A percentile compares a stretch with the other conserved stretches of the same genome.
Evolutionary conservation across 2,329 filamentous ascomycete genomes (phyloP).

Genomic region (Alternaria brassicicola): DNA sequence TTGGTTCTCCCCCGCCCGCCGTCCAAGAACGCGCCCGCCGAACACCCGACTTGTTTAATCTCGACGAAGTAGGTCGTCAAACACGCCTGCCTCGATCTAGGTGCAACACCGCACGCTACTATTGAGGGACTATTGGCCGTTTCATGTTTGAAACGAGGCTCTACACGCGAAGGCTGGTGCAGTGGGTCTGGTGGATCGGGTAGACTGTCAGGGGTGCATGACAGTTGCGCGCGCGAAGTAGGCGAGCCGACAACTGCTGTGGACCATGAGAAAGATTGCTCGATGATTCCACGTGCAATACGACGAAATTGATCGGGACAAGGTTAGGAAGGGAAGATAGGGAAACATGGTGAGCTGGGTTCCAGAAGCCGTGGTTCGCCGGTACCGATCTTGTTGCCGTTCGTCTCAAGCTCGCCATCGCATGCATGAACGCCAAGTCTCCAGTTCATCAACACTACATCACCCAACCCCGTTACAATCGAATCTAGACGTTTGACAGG

Average conservation of each 20-base stretch:
- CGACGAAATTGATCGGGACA: not conserved
- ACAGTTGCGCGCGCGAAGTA: constrained; percentile 18
- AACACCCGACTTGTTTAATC: constrained; percentile 6
- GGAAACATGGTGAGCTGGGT: not conserved
- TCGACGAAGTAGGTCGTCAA: constrained; percentile 13
- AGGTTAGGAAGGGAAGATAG: not conserved
- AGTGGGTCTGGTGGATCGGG: not conserved
- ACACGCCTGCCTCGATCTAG: constrained; percentile 16
- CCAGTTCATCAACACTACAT: constrained; percentile 8
- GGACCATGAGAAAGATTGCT: not conserved
- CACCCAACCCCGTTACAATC: not conserved
- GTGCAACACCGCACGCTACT: constrained; percentile 11
- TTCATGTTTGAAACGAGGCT: constrained; percentile 30
- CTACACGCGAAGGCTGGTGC: constrained; percentile 6
- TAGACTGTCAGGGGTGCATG: constrained; percentile 4
- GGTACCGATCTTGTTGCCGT: not conserved
- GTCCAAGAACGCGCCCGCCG: not conserved
- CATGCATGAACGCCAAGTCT: constrained; percentile 3
- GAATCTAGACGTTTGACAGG: constrained; percentile 20
- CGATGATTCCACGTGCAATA: not conserved
- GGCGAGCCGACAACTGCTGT: not conserved
- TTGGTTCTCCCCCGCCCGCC: not conserved
- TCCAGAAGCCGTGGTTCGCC: not conserved
- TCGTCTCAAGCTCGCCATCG: not conserved
- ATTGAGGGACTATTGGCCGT: constrained; percentile 30